Percentiles rank a stretch among this genome's conserved stretches.
These are phyloP conservation scores for Cenococcum geophilum DNA, from an alignment of 495 filamentous ascomycete genomes.

Conservation along the genomic window DNA sequence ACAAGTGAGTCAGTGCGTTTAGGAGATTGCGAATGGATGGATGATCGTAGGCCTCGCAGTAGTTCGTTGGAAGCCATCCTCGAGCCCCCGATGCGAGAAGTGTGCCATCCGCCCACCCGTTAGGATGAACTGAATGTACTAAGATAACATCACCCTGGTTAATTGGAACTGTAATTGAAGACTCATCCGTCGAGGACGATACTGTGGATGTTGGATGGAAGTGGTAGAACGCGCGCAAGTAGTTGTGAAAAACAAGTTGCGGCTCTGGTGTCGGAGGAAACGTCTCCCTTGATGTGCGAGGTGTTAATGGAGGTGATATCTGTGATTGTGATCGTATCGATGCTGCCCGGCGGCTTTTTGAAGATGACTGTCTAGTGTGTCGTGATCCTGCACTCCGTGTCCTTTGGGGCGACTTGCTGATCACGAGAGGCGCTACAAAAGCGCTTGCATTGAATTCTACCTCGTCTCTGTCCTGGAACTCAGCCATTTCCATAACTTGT, in stretches of 20 bases:
- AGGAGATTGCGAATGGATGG: constrained; percentile 77
- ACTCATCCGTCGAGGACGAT: constrained; percentile 55
- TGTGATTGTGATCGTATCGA: constrained; percentile 27
- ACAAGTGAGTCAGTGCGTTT: constrained; percentile 82
- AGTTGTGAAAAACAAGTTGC: constrained; percentile 78
- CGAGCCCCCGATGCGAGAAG: constrained; percentile 77
- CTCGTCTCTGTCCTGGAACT: constrained; percentile 23
- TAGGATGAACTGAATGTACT: constrained; percentile 94
- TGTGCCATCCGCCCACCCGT: constrained; percentile 99
- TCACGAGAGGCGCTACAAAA: constrained; percentile 32
- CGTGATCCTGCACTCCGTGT: constrained; percentile 13
- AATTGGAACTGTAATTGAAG: constrained; percentile 68
- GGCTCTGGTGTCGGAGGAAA: constrained; percentile 7
- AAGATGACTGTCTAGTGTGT: constrained; percentile 30
- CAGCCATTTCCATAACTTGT: constrained; percentile 14
- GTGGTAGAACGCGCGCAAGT: constrained; percentile 90
- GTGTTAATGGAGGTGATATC: constrained; percentile 33
- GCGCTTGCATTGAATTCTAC: constrained; percentile 28
- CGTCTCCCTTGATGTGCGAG: constrained; percentile 27
- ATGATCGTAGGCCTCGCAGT: constrained; percentile 91
- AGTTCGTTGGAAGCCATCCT: constrained; percentile 97
- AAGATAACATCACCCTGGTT: constrained; percentile 88
- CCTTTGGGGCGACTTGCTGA: constrained; percentile 32
- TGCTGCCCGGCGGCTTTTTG: constrained; percentile 17
- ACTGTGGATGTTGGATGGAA: constrained; percentile 76